phyloP scores from a whole-genome alignment of 176 grass and related monocot species.

The Carex littledalei region DNA sequence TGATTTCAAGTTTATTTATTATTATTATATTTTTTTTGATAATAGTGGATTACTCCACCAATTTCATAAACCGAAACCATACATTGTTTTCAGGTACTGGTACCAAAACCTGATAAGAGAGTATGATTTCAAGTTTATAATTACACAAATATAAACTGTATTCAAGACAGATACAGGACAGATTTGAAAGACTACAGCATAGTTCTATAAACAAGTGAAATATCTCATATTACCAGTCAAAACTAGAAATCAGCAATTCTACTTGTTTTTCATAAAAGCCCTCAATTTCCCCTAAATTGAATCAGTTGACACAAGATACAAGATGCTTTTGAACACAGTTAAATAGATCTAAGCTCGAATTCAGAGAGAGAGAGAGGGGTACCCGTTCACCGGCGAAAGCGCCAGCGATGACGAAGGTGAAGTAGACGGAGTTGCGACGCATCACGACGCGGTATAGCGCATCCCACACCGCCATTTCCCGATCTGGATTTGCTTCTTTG shows the following conservation, averaged over 20 bases:
- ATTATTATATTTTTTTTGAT: too few relatives aligned
- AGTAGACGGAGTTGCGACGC: conserved; percentile 86
- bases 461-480: conserved; percentile 50
- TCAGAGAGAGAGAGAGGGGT: not conserved
- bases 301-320: not conserved
- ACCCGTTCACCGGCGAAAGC: conserved; percentile 85
- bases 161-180: not conserved
- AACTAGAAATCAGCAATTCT: not conserved
- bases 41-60: too few relatives aligned
- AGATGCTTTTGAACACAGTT: not conserved
- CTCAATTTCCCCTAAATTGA: not conserved
- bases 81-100: too few relatives aligned
- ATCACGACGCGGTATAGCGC: conserved; percentile 69
- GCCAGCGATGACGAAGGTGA: conserved; percentile 81
- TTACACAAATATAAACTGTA: not conserved
- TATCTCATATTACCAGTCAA: not conserved
- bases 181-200: not conserved
- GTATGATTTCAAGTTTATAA: too few relatives aligned
- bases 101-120: too few relatives aligned
- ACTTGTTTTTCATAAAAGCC: not conserved
- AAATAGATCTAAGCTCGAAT: not conserved
- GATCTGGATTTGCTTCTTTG: not conserved
- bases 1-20: too few relatives aligned
- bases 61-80: too few relatives aligned
- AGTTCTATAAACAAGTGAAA: not conserved